These are phyloP conservation scores for Cryptosporidium parvum DNA, from an alignment of 169 alveolate species.

Conservation along the genomic window DNA sequence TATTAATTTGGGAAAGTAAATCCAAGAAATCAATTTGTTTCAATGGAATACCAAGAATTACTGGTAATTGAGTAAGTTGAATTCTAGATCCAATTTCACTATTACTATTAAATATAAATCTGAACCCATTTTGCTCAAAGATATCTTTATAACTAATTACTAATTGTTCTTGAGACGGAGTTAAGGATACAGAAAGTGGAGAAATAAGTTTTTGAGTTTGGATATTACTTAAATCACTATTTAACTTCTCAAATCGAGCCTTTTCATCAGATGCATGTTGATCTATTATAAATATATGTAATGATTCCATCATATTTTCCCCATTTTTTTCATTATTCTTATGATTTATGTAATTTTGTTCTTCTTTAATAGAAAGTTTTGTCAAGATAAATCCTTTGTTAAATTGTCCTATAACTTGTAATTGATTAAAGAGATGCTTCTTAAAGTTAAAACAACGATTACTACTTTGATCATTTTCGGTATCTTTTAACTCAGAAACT, in stretches of 20 bases:
- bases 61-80: conserved; percentile 43
- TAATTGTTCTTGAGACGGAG: conserved; percentile 86
- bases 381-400: conserved; percentile 96
- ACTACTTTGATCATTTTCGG: not conserved
- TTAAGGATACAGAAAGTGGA: conserved; percentile 90
- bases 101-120: conserved; percentile 64
- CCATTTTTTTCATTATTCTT: too few relatives aligned
- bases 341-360: not conserved
- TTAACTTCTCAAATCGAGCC: conserved; percentile 90
- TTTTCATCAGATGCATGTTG: conserved; percentile 99
- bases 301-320: not conserved
- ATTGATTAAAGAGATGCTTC: conserved; percentile 87
- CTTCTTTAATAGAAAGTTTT: conserved; percentile 75
- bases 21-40: conserved; percentile 75
- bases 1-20: conserved; percentile 75
- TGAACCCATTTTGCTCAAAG: conserved; percentile 89
- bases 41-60: conserved; percentile 57
- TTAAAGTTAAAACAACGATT: conserved; percentile 79
- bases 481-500: not conserved
- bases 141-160: conserved; percentile 83
- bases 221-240: conserved; percentile 84
- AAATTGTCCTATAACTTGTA: conserved; percentile 91
- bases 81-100: conserved; percentile 32
- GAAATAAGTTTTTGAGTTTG: conserved; percentile 89
- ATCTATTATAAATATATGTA: conserved; percentile 93